Base-by-base conservation (phyloP, 495 filamentous ascomycete species). In the Podospora conica region DNA sequence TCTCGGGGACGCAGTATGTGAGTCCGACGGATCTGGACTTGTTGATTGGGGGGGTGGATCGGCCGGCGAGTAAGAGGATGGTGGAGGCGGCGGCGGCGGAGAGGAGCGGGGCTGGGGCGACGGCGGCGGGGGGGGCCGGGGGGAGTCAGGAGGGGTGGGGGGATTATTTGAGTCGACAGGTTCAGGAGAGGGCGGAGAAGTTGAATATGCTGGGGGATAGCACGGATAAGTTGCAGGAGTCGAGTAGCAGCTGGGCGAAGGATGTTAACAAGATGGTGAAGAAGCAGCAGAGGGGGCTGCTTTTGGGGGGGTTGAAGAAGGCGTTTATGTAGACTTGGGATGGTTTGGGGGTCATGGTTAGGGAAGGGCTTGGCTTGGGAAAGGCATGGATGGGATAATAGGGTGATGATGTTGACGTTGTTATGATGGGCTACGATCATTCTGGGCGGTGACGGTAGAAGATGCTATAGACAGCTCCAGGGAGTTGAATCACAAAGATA, bases 1-100 rank as follows among this genome's bases (percentile, higher is more conserved):
- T 98, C 53, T 88, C 93, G 0, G 96, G 95, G 1, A 97, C 96
- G 12, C 94, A 97, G 76, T 91, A 96, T 67, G 82, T 98, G 33
- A 90, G 90, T 20, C 88, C 91, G 15, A 81, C 88, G n/a, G 96
- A 98, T 74, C 86, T 98, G 79, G 95, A 98, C 69, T 75, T 96
- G 9, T 77, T 98, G 40, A 95, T 98, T 66, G 93, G 95, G 31
- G 95, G 95, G 0, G 88, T 92, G 28, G 87, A 93, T 68, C 85
- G 95, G 11, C 95, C 94, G 12, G 88, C 91, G 0, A 93, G 90
- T 18, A 90, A 88, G 65, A 88, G 93, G 80, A 82, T 94, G 86
- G 71, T 79, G 65, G 81, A 64, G 40, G 79, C 77, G 9, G 75
- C 79, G 22, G 78, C 73, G n/a, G 81, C 73, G 59, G 83, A 78